phyloP scores from a whole-genome alignment of 148 eudicot genomes.

The Silene latifolia region DNA sequence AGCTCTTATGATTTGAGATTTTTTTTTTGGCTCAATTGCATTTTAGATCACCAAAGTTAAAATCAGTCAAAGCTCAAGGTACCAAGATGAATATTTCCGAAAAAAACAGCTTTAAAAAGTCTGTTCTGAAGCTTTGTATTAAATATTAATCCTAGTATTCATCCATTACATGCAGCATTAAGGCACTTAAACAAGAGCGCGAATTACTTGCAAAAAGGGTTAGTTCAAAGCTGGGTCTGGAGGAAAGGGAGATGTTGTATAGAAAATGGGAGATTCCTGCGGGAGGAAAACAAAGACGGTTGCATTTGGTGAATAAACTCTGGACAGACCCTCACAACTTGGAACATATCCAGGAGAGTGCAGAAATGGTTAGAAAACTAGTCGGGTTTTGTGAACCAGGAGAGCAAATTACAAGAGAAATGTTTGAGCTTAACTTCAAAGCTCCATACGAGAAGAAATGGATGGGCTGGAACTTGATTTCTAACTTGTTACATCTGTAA shows the following conservation, averaged over 20 bases:
- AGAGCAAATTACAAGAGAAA: constrained; percentile 73
- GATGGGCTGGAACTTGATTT: constrained; percentile 96
- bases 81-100: too few species aligned
- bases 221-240: constrained; percentile 62
- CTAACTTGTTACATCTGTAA: constrained; percentile 81
- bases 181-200: constrained; percentile 88
- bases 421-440: constrained; percentile 85
- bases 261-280: constrained; percentile 86
- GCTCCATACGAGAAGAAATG: constrained; percentile 74
- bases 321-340: constrained; percentile 89
- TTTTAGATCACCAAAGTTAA: too few species aligned
- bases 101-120: not conserved
- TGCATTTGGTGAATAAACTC: constrained; percentile 81
- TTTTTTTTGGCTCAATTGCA: too few species aligned
- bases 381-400: constrained; percentile 88
- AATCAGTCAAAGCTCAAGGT: too few species aligned
- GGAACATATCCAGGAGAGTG: constrained; percentile 83
- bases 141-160: not conserved
- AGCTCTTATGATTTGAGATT: too few species aligned
- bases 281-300: constrained; percentile 80
- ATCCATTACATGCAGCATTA: constrained; percentile 46
- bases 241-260: constrained; percentile 78
- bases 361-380: constrained; percentile 83
- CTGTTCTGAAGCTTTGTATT: not conserved
- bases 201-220: constrained; percentile 91